Conservation (phyloP, 192 early-diverging fungal species). For the Coemansia umbellata region DNA sequence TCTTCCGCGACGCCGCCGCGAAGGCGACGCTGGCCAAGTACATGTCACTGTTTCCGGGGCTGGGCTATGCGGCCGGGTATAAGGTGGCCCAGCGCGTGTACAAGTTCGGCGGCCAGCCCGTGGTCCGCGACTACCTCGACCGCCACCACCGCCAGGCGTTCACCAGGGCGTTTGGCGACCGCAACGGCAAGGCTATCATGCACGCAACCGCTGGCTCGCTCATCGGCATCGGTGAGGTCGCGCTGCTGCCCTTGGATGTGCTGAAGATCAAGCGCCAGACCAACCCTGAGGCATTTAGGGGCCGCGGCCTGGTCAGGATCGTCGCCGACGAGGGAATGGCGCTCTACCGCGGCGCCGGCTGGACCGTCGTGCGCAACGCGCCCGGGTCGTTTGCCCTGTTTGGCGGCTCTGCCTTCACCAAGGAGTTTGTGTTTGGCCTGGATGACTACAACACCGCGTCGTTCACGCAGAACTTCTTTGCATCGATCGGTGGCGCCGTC, state of each 20-base stretch:
- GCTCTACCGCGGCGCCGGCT: conserved; percentile 91
- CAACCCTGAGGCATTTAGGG: conserved; percentile 82
- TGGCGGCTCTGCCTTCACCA: conserved; percentile 89
- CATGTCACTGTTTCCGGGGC: conserved; percentile 91
- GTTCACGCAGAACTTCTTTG: conserved; percentile 96
- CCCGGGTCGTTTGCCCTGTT: conserved; percentile 97
- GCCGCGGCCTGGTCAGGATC: conserved; percentile 74
- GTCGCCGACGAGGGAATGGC: conserved; percentile 86
- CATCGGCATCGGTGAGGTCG: conserved; percentile 97
- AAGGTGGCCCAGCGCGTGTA: conserved; percentile 96
- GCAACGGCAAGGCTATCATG: conserved; percentile 93
- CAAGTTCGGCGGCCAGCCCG: conserved; percentile 98
- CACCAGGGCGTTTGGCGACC: conserved; percentile 81
- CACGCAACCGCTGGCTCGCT: conserved; percentile 96
- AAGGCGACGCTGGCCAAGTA: conserved; percentile 78
- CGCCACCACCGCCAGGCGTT: conserved; percentile 75
- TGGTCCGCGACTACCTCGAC: conserved; percentile 90
- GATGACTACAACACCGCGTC: conserved; percentile 93
- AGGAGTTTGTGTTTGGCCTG: conserved; percentile 88
- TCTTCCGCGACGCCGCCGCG: conserved; percentile 87
- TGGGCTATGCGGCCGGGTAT: conserved; percentile 97
- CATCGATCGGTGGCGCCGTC: conserved; percentile 93
- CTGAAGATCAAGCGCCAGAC: conserved; percentile 99
- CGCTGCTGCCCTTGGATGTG: conserved; percentile 92
- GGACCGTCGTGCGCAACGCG: conserved; percentile 97